These are phyloP conservation scores for Cystobasidiaceae sp. DNA, from an alignment of 1,284 basidiomycete species.

Conservation along the genomic window DNA sequence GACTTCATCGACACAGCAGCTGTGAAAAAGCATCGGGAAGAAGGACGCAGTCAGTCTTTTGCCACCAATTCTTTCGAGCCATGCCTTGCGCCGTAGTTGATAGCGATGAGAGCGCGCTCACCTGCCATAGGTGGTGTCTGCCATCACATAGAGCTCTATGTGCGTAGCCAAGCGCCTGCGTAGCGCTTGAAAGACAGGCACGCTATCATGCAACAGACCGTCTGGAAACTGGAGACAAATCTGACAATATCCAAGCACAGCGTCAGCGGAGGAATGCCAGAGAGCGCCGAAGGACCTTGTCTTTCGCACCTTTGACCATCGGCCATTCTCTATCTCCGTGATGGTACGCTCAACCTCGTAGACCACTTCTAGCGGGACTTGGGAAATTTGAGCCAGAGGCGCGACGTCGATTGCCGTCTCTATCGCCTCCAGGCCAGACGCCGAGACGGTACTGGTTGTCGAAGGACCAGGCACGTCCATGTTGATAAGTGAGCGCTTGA, in stretches of 20 bases:
- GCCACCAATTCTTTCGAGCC: no score
- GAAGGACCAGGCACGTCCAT: slow-evolving; percentile 27
- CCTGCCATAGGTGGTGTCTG: slow-evolving; percentile 97
- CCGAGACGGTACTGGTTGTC: slow-evolving; percentile 23
- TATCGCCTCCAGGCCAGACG: slow-evolving; percentile 28
- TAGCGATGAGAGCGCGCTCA: no score
- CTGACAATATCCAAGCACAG: slow-evolving; percentile 49
- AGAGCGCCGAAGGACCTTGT: no score
- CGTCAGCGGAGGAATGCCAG: no score
- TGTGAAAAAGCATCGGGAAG: slow-evolving; percentile 48
- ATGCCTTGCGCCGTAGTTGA: no score
- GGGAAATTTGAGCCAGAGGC: slow-evolving; percentile 23
- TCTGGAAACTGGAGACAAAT: slow-evolving; percentile 95
- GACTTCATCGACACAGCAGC: slow-evolving; percentile 95
- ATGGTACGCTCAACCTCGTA: slow-evolving; percentile 50
- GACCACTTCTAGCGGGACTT: slow-evolving; percentile 43
- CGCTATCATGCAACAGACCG: slow-evolving; percentile 79
- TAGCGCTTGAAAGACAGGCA: slow-evolving; percentile 73
- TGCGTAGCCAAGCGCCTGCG: slow-evolving; percentile 54
- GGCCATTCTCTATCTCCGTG: slow-evolving; percentile 45
- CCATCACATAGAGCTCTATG: slow-evolving; percentile 77
- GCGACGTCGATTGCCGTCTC: slow-evolving; percentile 16
- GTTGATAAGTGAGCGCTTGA: no score
- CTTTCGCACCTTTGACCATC: slow-evolving; percentile 49
- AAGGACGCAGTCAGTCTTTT: slow-evolving; percentile 4